Base-by-base conservation (phyloP, 768 basidiomycete species). In the Naematelia encephala region DNA sequence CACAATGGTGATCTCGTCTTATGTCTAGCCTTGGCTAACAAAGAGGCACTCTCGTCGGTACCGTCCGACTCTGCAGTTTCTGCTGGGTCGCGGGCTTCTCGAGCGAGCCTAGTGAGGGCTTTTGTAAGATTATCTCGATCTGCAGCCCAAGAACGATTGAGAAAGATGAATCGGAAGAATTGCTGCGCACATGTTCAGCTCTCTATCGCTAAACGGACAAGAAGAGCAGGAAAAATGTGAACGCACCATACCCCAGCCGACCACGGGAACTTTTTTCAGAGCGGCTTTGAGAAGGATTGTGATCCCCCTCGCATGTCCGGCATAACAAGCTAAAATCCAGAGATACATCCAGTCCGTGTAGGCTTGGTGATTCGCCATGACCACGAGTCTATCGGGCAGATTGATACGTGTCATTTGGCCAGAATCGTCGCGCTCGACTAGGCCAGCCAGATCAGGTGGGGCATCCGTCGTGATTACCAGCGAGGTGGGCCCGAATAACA, bases 211-310 rank as follows among this genome's bases (percentile, higher is more conserved):
- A 46, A 46, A 4, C 14, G 4, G 4, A 16, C 44, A 4, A 3
- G 44, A 43, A 43, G 19, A 43, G 46, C n/a, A 21, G 21, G 10
- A 47, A 21, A 16, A 21, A 30, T 13, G 22, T 2, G 30, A 13
- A 69, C 76, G 63, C 57, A 77, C 73, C 76, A 77, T 75, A 5
- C 91, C 91, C 87, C 90, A 91, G 13, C 94, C 94, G 25, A 92
- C 75, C 48, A 99, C 74, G 16, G 94, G 94, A 2, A 94, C 74
- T 82, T 85, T 87, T 68, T 88, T 88, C 59, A 98, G 80, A 67
- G 86, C 88, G 74, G 88, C 89, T 82, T 98, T 99, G 58, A 98
- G 80, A 16, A 94, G 87, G 70, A 99, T 99, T 75, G 85, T 87
- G 29, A 98, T 82, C 62, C 86, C 86, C 87, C 90, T 59, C 16